Percentiles rank a stretch among this genome's conserved stretches.
Conservation (phyloP, 805 yeast genomes). For the Teunomyces pallodes region DNA sequence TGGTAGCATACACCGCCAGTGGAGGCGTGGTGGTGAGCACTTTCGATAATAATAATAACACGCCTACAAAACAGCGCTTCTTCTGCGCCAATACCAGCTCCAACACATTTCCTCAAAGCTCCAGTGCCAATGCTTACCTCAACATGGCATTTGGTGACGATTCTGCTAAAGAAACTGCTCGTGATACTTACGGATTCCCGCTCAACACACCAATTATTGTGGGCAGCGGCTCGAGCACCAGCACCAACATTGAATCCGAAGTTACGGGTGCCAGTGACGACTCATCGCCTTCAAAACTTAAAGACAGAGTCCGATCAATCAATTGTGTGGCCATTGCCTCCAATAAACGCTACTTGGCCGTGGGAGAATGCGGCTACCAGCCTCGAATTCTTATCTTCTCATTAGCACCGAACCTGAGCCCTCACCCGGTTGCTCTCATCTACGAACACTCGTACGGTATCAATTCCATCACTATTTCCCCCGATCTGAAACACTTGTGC, state of each 20-base stretch:
- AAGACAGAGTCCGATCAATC: constrained; percentile 49
- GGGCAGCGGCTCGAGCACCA: constrained; percentile 10
- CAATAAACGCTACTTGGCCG: constrained; percentile 52
- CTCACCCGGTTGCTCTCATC: constrained; percentile 51
- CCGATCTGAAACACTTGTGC: constrained; percentile 53
- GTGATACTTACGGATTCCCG: constrained; percentile 38
- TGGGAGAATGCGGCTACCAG: constrained; percentile 69
- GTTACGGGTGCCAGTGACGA: constrained; percentile 5
- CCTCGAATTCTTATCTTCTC: constrained; percentile 65
- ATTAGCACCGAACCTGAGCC: constrained; percentile 46
- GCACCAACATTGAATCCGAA: constrained; percentile 7
- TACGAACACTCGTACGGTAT: constrained; percentile 69
- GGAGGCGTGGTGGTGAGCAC: constrained; percentile 57
- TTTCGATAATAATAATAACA: constrained; percentile 17
- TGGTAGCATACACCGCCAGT: constrained; percentile 54
- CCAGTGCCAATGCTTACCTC: constrained; percentile 28
- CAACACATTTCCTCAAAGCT: neutral
- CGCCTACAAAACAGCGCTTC: constrained; percentile 40
- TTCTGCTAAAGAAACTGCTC: constrained; percentile 7
- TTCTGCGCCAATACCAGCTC: constrained; percentile 45
- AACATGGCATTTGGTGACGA: constrained; percentile 19
- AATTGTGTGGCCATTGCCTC: constrained; percentile 60
- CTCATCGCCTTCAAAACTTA: constrained; percentile 23
- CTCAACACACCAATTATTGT: constrained; percentile 21
- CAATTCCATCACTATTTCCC: constrained; percentile 52